A percentile compares a stretch with the other conserved stretches of the same genome.
These are phyloP conservation scores for Bipolaris zeicola DNA, from an alignment of 2,329 filamentous ascomycete genomes.

Conservation along the genomic window DNA sequence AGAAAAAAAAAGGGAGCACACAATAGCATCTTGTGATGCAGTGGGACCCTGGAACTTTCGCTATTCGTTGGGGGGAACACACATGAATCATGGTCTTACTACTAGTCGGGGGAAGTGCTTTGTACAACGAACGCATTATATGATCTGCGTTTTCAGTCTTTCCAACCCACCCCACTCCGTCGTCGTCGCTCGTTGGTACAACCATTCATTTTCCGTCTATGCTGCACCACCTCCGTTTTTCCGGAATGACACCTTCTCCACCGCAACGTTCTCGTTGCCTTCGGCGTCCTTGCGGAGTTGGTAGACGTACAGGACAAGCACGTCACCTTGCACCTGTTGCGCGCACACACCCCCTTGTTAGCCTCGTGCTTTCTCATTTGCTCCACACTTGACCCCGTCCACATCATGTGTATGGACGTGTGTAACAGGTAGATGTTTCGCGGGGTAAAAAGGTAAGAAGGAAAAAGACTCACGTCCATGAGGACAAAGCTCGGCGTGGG, in stretches of 20 bases:
- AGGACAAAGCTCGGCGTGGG: slow-evolving; percentile 90
- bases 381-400: not conserved
- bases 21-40: too few relatives aligned
- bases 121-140: too few relatives aligned
- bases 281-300: slow-evolving; percentile 60
- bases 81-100: too few relatives aligned
- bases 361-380: slow-evolving; percentile 3
- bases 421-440: not conserved
- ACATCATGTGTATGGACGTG: not conserved
- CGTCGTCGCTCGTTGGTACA: not conserved
- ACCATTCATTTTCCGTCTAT: slow-evolving; percentile 23
- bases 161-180: not conserved
- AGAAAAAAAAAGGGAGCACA: too few relatives aligned
- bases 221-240: slow-evolving; percentile 54
- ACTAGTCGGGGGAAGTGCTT: too few relatives aligned
- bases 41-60: too few relatives aligned
- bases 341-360: slow-evolving; percentile 17
- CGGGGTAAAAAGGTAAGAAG: not conserved
- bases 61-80: too few relatives aligned
- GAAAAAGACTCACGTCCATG: slow-evolving; percentile 82
- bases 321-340: slow-evolving; percentile 86
- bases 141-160: too few relatives aligned
- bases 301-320: slow-evolving; percentile 93
- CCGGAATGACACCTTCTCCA: slow-evolving; percentile 62
- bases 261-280: slow-evolving; percentile 59